Conservation (phyloP, 2,329 filamentous ascomycete species). For the Neopestalotiopsis clavispora region DNA sequence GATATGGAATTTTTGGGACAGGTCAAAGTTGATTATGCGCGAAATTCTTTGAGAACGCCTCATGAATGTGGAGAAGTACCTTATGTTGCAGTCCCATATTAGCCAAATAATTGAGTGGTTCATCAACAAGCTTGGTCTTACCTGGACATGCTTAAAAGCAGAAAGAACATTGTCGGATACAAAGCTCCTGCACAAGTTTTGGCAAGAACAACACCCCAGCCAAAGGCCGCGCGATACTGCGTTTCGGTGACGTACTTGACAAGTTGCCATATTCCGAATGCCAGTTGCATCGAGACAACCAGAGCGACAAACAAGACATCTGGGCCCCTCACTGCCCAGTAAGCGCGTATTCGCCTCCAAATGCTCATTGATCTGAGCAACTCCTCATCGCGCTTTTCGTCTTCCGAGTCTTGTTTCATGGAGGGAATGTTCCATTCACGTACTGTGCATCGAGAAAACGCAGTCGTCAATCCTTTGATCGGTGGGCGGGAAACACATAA, state of each 20-base stretch:
- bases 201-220: slow-evolving; percentile 60
- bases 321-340: slow-evolving; percentile 60
- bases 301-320: slow-evolving; percentile 54
- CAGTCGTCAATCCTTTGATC: too few species aligned
- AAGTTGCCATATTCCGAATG: slow-evolving; percentile 59
- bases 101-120: background rate
- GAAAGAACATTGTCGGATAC: slow-evolving; percentile 63
- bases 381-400: slow-evolving; percentile 50
- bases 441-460: slow-evolving; percentile 32
- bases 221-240: slow-evolving; percentile 53
- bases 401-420: slow-evolving; percentile 50
- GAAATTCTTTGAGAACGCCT: slow-evolving; percentile 56
- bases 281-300: slow-evolving; percentile 52
- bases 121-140: background rate
- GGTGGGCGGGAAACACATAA: too few species aligned
- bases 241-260: slow-evolving; percentile 54
- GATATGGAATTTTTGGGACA: slow-evolving; percentile 60
- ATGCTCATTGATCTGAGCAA: slow-evolving; percentile 50
- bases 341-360: slow-evolving; percentile 52
- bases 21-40: slow-evolving; percentile 61
- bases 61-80: slow-evolving; percentile 58
- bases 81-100: too few species aligned
- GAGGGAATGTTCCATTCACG: slow-evolving; percentile 53
- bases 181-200: slow-evolving; percentile 60
- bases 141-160: slow-evolving; percentile 60